These are phyloP conservation scores for Mediolabrus comicus DNA, from an alignment of 108 stramenopile genomes.

Conservation along the genomic window DNA sequence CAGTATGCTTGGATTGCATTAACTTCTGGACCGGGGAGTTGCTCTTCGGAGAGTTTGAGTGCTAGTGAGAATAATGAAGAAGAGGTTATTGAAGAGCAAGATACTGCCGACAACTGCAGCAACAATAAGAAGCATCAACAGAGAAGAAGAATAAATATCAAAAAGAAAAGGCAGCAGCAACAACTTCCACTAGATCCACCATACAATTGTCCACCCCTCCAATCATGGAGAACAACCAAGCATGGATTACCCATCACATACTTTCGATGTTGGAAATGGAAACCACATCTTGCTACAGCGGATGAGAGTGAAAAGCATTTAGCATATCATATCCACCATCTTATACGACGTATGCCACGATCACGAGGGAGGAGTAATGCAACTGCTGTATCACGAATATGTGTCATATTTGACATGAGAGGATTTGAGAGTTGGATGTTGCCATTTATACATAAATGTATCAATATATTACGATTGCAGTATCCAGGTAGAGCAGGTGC, in stretches of 20 bases:
- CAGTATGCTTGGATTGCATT: conserved; percentile 6
- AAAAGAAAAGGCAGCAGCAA: neutral
- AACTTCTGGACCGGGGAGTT: neutral
- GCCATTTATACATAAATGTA: neutral
- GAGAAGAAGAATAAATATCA: too few species aligned
- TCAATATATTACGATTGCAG: neutral
- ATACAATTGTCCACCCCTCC: neutral
- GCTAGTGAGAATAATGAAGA: neutral
- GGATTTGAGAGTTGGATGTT: neutral
- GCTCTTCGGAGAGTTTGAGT: too few species aligned
- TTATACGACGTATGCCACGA: neutral
- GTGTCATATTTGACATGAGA: conserved; percentile 8
- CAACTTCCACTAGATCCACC: neutral
- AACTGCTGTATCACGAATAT: neutral
- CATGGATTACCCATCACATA: conserved; percentile 2
- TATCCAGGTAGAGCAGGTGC: conserved; percentile 7
- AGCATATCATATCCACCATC: conserved; percentile 4
- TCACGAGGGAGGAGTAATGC: neutral
- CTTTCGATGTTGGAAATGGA: conserved; percentile 4
- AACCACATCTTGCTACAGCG: neutral
- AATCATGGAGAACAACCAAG: neutral
- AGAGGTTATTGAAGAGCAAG: neutral
- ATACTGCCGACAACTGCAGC: neutral
- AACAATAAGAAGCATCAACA: neutral
- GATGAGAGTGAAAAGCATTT: conserved; percentile 1